Conservation (phyloP, 2,329 filamentous ascomycete species). For the Calonectria henricotiae region DNA sequence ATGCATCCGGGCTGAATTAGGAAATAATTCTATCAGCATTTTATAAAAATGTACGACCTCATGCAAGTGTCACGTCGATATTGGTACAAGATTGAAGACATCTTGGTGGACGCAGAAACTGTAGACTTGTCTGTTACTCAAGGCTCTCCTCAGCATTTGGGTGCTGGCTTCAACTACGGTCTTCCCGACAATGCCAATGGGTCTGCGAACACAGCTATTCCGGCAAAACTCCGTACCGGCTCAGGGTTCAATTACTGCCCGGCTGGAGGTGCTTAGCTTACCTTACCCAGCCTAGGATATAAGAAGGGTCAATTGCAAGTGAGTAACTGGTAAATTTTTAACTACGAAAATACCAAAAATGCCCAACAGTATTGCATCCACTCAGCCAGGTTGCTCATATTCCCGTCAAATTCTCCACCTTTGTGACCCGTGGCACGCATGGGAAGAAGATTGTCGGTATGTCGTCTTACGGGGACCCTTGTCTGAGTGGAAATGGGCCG, state of each 20-base stretch:
- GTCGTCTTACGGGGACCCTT: neutral
- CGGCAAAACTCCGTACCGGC: neutral
- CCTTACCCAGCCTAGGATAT: neutral
- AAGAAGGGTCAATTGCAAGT: neutral
- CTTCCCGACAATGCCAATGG: neutral
- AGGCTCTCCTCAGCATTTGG: neutral
- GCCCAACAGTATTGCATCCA: neutral
- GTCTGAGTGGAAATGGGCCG: neutral
- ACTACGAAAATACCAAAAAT: neutral
- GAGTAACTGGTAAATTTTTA: neutral
- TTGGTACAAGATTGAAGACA: neutral
- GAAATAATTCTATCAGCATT: neutral
- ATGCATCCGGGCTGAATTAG: slow-evolving; percentile 6
- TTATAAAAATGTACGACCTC: slow-evolving; percentile 5
- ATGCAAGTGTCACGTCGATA: neutral
- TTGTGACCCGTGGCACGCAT: neutral
- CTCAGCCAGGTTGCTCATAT: neutral
- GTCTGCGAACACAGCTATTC: slow-evolving; percentile 7
- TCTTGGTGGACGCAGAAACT: neutral
- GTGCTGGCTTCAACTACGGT: neutral
- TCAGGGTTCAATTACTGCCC: slow-evolving; percentile 9
- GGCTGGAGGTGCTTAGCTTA: slow-evolving; percentile 2
- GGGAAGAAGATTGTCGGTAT: neutral
- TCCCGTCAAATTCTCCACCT: no score
- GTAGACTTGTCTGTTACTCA: neutral